Base-by-base conservation (phyloP, 768 basidiomycete genomes). In the Suillus subaureus region DNA sequence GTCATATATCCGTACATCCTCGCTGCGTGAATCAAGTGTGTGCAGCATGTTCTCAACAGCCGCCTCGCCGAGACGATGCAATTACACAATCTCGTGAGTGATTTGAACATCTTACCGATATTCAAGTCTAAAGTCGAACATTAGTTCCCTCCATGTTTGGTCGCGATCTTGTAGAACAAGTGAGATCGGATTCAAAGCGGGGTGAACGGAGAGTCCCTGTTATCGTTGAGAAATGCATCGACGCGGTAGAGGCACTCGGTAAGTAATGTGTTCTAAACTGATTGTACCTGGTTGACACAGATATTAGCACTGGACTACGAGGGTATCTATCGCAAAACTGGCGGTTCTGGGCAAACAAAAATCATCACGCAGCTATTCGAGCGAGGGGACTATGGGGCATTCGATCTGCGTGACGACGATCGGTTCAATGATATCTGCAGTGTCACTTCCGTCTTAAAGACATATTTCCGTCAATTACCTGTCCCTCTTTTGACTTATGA, bases 381-480 rank as follows among this genome's bases (percentile, higher is more conserved):
- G 73, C 87, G 92, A 57, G 96, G 94, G 62, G 91, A 97, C 75
- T 97, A 97, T 75, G 74, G 82, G 18, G 82, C 93, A 0, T 99
- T 99, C 74, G 95, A 99, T 73, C 85, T 99, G 42, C 82, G 83
- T 55, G 95, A 99, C 75, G 79, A 83, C 5, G 92, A 97, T 71
- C 85, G 89, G 31, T 99, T 98, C 84, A 98, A 97, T 81, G 97
- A 99, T 76, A 94, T 99, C 66, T 95, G 93, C 76, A 95, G 94
- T 66, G 89, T 98, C 66, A 99, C 97, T 1, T 97, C 95, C 31
- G 96, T 98, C 35, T 84, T 99, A 73, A 99, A 99, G 82, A 93
- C 90, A 42, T 99, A 98, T 79, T 93, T 99, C 85, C 88, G 97
- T 35, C 84, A 89, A n/a, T 80, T 99, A 43, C 96, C 97, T 18